These are phyloP conservation scores for Trichoderma atrobrunneum DNA, from an alignment of 2,329 filamentous ascomycete genomes.

Conservation along the genomic window DNA sequence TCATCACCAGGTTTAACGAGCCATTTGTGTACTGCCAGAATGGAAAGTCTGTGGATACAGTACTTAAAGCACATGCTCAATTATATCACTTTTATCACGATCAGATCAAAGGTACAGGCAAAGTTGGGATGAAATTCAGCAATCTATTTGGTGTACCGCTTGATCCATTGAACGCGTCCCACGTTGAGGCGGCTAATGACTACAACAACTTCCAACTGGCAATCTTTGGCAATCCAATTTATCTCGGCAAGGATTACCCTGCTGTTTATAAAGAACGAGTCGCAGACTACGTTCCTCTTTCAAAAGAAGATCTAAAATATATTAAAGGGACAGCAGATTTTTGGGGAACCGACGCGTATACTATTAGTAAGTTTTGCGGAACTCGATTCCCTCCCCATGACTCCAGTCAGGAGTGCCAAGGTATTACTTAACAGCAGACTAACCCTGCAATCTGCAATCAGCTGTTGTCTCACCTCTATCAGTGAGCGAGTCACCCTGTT, in stretches of 20 bases:
- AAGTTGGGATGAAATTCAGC: constrained; percentile 45
- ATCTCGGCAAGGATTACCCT: constrained; percentile 50
- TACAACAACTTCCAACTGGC: constrained; percentile 49
- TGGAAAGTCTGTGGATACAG: constrained; percentile 39
- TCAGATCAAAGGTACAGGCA: constrained; percentile 48
- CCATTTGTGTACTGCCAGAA: constrained; percentile 43
- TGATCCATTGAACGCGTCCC: constrained; percentile 37
- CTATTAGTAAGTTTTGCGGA: no score
- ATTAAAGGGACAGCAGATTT: no score
- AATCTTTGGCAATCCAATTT: constrained; percentile 52
- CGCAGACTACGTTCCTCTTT: no score
- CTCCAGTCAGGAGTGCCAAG: no score
- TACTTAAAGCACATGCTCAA: constrained; percentile 48
- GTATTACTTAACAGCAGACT: no score
- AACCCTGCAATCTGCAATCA: no score
- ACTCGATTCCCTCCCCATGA: no score
- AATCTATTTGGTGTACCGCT: constrained; percentile 50
- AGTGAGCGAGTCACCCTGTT: not conserved
- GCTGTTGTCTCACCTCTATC: constrained; percentile 32
- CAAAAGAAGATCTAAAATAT: no score
- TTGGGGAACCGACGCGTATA: no score
- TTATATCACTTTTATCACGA: constrained; percentile 55
- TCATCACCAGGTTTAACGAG: constrained; percentile 48
- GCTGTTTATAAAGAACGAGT: constrained; percentile 42
- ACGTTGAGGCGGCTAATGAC: constrained; percentile 45